Base-by-base conservation (phyloP, 1,284 basidiomycete species). In the Ustilago hordei region DNA sequence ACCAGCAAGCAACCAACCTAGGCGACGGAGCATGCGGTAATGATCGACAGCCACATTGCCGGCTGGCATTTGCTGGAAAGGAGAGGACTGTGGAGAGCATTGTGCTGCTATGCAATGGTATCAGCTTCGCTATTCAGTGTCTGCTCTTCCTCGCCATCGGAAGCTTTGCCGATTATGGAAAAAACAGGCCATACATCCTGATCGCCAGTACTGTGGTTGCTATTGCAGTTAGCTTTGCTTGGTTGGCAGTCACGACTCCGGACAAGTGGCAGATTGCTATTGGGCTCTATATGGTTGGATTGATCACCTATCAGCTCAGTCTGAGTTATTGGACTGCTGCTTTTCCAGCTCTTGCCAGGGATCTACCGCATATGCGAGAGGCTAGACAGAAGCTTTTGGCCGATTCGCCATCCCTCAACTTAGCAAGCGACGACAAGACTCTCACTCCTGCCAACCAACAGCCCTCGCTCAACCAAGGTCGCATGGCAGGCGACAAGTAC, bases 251-350 rank as follows among this genome's bases (percentile, higher is more conserved):
- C 45, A 56, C 70, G 91, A 91, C 87, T 36, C 90, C 92, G 2
- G 88, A 89, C 34, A 89, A 91, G 34, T 95, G 93, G 94, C 88
- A 89, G 47, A 87, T 89, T 6, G 92, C 91, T 0, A 93, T 94
- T 89, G 91, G 87, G 0, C 87, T 95, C 3, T 95, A 92, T 82
- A 93, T 95, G 88, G 86, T 94, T 35, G 91, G 93, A 15, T 91
- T 94, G 60, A 92, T 94, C 56, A 88, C 91, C 0, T 94, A 93
- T 83, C 93, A 94, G 90, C 90, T 91, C 64, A 89, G 91, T 32
- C 86, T 93, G 85, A 91, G 93, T 2, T 94, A 94, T 87, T 95
- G 93, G 83, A 91, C 92, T 0, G 93, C 93, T 0, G 86, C 91
- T 7, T 95, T 95, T 84, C 93, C 93, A 1, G 90, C 92, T 13